Evolutionary conservation across 2,329 filamentous ascomycete genomes (phyloP).

Genomic region (Lachnellula arida): DNA sequence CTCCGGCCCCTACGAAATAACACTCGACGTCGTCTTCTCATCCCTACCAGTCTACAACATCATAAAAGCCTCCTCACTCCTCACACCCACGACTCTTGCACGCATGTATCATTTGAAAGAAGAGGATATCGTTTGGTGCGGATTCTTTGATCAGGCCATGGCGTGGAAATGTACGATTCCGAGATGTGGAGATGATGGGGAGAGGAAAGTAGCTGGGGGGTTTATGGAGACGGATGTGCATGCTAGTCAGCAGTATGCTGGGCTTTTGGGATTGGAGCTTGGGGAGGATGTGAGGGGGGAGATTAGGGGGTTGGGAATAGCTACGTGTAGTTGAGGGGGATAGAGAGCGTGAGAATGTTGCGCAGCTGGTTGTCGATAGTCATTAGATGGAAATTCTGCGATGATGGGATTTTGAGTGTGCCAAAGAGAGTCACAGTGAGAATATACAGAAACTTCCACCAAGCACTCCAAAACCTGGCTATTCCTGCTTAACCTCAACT

Average conservation of each 20-base stretch:
- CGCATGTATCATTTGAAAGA: conserved; percentile 25
- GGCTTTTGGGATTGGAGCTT: conserved; percentile 28
- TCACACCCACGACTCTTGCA: conserved; percentile 34
- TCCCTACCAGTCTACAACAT: conserved; percentile 31
- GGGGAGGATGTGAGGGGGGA: background rate
- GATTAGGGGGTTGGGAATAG: background rate
- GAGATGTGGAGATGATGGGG: background rate
- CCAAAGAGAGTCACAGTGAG: no score
- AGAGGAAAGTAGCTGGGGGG: background rate
- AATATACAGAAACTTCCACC: no score
- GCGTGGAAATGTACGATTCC: conserved; percentile 45
- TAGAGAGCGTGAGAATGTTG: no score
- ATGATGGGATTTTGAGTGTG: no score
- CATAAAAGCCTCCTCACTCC: conserved; percentile 35
- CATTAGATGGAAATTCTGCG: no score
- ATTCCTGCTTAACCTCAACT: no score
- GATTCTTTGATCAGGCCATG: conserved; percentile 40
- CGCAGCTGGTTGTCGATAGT: no score
- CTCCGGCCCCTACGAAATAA: conserved; percentile 47
- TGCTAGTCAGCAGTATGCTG: conserved; percentile 37
- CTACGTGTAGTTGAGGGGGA: no score
- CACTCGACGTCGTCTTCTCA: conserved; percentile 47
- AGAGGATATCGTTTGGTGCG: conserved; percentile 15
- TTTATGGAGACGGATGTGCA: conserved; percentile 36
- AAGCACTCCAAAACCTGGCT: no score